Base-by-base conservation (phyloP, 2,329 filamentous ascomycete genomes). In the Blastomyces parvus region DNA sequence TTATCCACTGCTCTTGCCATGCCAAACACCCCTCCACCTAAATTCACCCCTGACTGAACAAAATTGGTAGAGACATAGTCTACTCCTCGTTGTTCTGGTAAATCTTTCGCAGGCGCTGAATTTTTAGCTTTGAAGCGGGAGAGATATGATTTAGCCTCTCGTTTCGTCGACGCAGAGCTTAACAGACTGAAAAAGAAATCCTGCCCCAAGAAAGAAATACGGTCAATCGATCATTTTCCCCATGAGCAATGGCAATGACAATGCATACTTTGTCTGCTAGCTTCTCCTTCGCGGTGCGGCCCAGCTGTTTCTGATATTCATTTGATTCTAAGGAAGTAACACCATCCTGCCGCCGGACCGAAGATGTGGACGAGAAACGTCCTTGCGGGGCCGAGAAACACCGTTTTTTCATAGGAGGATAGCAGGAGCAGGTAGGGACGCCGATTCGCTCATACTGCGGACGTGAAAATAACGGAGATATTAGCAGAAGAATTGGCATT, bases 101-200 rank as follows among this genome's bases (percentile, higher is more conserved):
- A 8, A 2, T 6, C 17, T 22, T 60, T 60, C 19, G 42, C 9
- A 36, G 59, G 17, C 27, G 44, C 30, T 50, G 27, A 13, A 22
- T 68, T 71, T 61, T 73, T 65, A 9, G 78, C 77, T 59, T 85
- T 87, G 74, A 97, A 96, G 65, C 91, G 92, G 69, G 94, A 88
- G 19, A 99, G 82, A 72, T 97, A 99, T 46, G 90, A 87, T 75
- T 89, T 92, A 58, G 92, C 91, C 78, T 99, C 94, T 70, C 94
- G 86, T 76, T 92, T 96, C 0, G 93, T 97, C 6, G 92, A 89
- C 13, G 91, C 91, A 22, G 92, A 91, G 70, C 90, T 90, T 40
- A 99, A 81, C 3, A 97, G 84, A 19, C 91, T 92, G 40, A 95
- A 82, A 69, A 96, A 87, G 70, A 96, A 88, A 72, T 96, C 90